Evolutionary conservation across 2,329 filamentous ascomycete species (phyloP).

Genomic region (Trematosphaeria pertusa): DNA sequence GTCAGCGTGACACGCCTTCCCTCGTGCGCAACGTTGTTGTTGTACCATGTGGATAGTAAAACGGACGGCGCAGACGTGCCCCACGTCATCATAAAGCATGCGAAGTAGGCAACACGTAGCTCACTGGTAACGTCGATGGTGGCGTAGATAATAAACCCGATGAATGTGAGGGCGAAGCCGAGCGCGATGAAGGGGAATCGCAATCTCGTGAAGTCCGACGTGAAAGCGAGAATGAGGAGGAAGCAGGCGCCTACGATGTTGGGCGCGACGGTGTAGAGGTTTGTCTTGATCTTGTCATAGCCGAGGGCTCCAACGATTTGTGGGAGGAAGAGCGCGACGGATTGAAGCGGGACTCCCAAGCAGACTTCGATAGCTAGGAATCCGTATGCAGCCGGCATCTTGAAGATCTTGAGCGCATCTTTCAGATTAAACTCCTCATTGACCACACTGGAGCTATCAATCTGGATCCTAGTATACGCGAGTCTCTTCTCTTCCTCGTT

Average conservation of each 20-base stretch:
- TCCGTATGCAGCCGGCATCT: slow-evolving; percentile 60
- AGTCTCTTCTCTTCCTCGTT: slow-evolving; percentile 70
- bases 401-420: slow-evolving; percentile 61
- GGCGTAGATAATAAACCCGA: slow-evolving; percentile 80
- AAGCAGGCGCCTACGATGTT: slow-evolving; percentile 77
- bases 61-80: slow-evolving; percentile 78
- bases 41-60: slow-evolving; percentile 74
- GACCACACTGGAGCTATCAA: slow-evolving; percentile 73
- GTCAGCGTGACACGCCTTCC: slow-evolving; percentile 74
- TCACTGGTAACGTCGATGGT: slow-evolving; percentile 68
- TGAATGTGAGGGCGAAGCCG: slow-evolving; percentile 76
- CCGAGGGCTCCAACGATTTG: slow-evolving; percentile 63
- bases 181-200: slow-evolving; percentile 77
- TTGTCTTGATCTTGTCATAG: slow-evolving; percentile 69
- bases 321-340: slow-evolving; percentile 64
- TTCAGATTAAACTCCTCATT: slow-evolving; percentile 62
- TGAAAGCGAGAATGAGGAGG: slow-evolving; percentile 74
- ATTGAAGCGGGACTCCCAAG: slow-evolving; percentile 65
- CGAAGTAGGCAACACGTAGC: slow-evolving; percentile 74
- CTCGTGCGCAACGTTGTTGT: slow-evolving; percentile 83
- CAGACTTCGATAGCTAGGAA: slow-evolving; percentile 66
- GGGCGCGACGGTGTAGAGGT: slow-evolving; percentile 82
- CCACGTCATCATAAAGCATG: slow-evolving; percentile 84
- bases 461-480: slow-evolving; percentile 75
- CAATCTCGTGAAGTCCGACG: slow-evolving; percentile 69